These are phyloP conservation scores for Leishmania tarentolae DNA, from an alignment of 208 protist genomes.

Conservation along the genomic window DNA sequence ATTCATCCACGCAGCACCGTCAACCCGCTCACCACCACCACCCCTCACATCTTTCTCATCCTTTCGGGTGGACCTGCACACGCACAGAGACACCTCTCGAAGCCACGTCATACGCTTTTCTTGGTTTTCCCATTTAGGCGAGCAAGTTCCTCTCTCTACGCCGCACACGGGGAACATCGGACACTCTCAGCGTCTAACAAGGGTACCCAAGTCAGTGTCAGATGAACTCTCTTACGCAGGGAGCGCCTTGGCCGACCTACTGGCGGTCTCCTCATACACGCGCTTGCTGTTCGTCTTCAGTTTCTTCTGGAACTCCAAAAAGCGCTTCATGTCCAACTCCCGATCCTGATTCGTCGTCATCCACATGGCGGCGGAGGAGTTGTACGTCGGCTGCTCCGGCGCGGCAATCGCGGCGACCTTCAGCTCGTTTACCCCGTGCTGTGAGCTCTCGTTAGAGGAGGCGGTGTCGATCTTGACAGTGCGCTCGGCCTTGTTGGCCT, in stretches of 20 bases:
- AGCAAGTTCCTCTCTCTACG: background rate
- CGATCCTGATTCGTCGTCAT: slow-evolving; percentile 82
- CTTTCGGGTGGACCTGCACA: background rate
- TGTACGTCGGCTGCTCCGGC: slow-evolving; percentile 29
- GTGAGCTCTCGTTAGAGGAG: slow-evolving; percentile 27
- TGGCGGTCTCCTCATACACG: slow-evolving; percentile 58
- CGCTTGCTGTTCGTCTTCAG: slow-evolving; percentile 59
- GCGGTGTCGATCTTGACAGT: slow-evolving; percentile 20
- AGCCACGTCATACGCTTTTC: background rate
- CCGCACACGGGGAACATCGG: background rate
- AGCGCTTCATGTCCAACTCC: slow-evolving; percentile 71
- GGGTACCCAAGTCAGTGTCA: background rate
- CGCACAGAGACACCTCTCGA: background rate
- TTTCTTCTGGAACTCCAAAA: slow-evolving; percentile 73
- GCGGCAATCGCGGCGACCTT: background rate
- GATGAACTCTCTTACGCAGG: slow-evolving; percentile 15
- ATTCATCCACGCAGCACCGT: background rate
- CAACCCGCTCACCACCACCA: background rate
- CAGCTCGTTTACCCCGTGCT: slow-evolving; percentile 20
- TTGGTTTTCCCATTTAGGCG: background rate
- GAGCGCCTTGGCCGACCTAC: slow-evolving; percentile 20
- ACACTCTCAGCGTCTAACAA: background rate
- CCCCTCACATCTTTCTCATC: background rate
- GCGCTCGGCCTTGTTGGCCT: slow-evolving; percentile 13
- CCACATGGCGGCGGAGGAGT: slow-evolving; percentile 73